Base-by-base conservation (phyloP, 2,329 filamentous ascomycete genomes). In the Raffaelea albimanens region DNA sequence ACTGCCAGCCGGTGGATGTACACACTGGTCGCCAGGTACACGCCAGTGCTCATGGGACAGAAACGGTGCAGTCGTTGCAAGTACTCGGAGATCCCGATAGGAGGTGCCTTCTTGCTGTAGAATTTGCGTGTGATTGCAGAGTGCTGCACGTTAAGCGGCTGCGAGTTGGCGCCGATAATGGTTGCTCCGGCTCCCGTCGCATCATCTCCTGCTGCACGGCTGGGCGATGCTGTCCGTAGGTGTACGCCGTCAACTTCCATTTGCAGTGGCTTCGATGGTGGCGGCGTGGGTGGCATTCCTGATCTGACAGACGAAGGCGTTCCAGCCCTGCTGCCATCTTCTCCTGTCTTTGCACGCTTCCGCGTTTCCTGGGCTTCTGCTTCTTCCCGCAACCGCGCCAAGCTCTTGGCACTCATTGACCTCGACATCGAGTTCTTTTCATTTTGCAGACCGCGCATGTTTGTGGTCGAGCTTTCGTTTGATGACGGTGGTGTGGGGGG, bases 21-120 rank as follows among this genome's bases (percentile, higher is more conserved):
- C 9, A 85, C 73, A 42, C 86, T 89, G 4, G 90, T 84, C 1
- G 91, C 88, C 22, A 98, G 80, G 66, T 95, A 96, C 10, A 97
- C 91, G 21, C 84, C 91, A 0, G 90, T 89, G 52, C 87, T 94
- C 78, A 95, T 89, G 3, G 93, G 90, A 59, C 91, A 97, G 68
- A 85, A 96, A 49, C 80, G 80, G 66, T 97, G 90, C 50, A 97
- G 78, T 16, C 91, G 85, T 58, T 82, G 72, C 21, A 97, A 76
- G 61, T 97, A 98, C 53, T 93, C 85, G 59, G 84, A 79, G 42
- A 96, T 75, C 33, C 81, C 76, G 55, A 97, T 91, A 11, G 85
- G 83, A 19, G 93, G 91, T 16, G 88, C 81, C 44, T 82, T 79
- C 62, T 93, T 95, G 54, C 85, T 91, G 69, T 93, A 94, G 67